A percentile compares a stretch with the other conserved stretches of the same genome.
Conservation (phyloP, 495 filamentous ascomycete species). For the Lasiosphaeria ovina region DNA sequence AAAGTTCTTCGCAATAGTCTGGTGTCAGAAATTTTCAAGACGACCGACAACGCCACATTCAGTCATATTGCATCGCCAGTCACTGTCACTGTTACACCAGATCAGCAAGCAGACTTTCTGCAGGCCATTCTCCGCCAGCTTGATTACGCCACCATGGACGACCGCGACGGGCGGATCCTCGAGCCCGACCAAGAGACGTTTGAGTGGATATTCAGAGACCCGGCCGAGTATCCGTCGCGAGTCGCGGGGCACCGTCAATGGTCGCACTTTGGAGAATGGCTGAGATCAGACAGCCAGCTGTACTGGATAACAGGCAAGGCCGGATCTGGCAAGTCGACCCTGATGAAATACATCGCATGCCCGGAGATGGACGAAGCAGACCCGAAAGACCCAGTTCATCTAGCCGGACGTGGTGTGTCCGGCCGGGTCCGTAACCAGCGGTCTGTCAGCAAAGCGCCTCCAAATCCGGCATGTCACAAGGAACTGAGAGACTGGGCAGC, state of each 20-base stretch:
- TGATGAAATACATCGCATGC: constrained; percentile 3
- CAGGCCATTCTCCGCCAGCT: neutral
- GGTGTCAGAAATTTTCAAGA: neutral
- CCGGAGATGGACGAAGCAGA: neutral
- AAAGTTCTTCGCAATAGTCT: neutral
- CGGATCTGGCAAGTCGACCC: constrained; percentile 7
- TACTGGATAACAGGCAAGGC: constrained; percentile 5
- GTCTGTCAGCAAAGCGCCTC: neutral
- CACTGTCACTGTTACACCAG: neutral
- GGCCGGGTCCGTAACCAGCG: neutral
- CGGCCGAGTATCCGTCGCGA: neutral
- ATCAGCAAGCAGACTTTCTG: neutral
- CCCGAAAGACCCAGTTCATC: neutral
- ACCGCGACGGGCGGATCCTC: neutral
- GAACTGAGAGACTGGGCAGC: neutral
- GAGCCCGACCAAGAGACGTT: neutral
- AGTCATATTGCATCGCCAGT: neutral
- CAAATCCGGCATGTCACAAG: neutral
- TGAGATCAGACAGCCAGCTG: neutral
- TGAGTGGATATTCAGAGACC: neutral
- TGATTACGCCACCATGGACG: neutral
- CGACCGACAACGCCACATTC: neutral
- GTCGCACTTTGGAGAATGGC: neutral
- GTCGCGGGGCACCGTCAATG: neutral
- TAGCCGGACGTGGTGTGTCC: neutral